These are phyloP conservation scores for Echria macrotheca DNA, from an alignment of 495 filamentous ascomycete genomes.

Conservation along the genomic window DNA sequence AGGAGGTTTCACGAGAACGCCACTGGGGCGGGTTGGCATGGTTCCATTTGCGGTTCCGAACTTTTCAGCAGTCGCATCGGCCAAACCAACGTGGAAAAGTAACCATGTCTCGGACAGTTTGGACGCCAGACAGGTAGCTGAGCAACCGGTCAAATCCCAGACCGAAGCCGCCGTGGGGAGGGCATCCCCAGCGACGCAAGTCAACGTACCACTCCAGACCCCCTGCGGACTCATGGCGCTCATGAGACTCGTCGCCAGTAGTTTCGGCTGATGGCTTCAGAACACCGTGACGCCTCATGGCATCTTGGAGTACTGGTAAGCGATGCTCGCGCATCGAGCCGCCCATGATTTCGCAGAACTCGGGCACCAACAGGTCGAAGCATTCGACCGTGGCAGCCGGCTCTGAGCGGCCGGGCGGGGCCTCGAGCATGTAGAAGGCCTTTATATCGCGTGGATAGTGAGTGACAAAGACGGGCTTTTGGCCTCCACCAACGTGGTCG, in stretches of 20 bases:
- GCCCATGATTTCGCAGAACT: constrained; percentile 82
- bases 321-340: constrained; percentile 93
- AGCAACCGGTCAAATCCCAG: constrained; percentile 88
- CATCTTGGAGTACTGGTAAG: constrained; percentile 58
- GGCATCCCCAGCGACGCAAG: constrained; percentile 84
- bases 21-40: constrained; percentile 9
- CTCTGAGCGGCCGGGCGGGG: constrained; percentile 21
- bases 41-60: not conserved
- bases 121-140: constrained; percentile 76
- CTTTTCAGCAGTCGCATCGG: constrained; percentile 77
- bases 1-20: constrained; percentile 14
- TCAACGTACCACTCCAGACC: constrained; percentile 89
- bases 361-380: constrained; percentile 91
- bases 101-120: constrained; percentile 80
- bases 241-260: not conserved
- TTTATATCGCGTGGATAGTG: constrained; percentile 83
- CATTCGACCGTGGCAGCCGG: constrained; percentile 71
- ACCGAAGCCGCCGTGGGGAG: constrained; percentile 95
- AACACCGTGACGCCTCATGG: constrained; percentile 54
- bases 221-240: constrained; percentile 7
- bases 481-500: constrained; percentile 55
- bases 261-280: constrained; percentile 8
- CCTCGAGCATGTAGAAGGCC: constrained; percentile 92
- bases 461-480: constrained; percentile 78
- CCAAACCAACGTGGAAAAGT: constrained; percentile 87